Base-by-base conservation (phyloP, 192 early-diverging fungal species). In the Linnemannia schmuckeri region DNA sequence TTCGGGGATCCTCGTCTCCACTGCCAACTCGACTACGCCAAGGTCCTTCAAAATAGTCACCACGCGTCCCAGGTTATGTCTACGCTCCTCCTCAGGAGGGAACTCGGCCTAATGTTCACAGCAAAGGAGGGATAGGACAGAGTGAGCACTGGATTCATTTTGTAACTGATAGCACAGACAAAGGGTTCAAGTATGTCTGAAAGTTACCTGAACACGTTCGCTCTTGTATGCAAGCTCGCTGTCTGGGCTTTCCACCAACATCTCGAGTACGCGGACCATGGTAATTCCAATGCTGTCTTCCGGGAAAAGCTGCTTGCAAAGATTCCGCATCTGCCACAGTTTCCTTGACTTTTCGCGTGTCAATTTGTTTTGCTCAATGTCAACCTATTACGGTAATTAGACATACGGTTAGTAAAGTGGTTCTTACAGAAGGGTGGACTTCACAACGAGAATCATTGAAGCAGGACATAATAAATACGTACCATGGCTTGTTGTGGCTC, bases 251-350 rank as follows among this genome's bases (percentile, higher is more conserved):
- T 78, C 85, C 47, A 72, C 72, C 24, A 87, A 70, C 72, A 87
- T 27, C 35, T 87, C 79, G 4, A 81, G 70, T 27, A 87, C 33
- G 10, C 76, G 76, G 44, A 57, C 70, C 76, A 87, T 87, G 41
- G 85, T 87, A 20, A 61, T 61, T 1, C 85, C 85, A 38, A 87
- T 87, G 30, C 72, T 81, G 35, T 81, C 79, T 12, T 77, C 79
- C 17, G 85, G 85, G 68, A 87, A 87, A 42, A 87, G 79, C 44
- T 78, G 85, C 37, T 71, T 87, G 70, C 85, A 87, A 6, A 87
- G 76, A 68, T 76, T 87, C 40, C 79, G 49, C 79, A 87, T 74
- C 27, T 87, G 85, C 30, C 79, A 42, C 37, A 87, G n/a, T 17
- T 74, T 87, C 42, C 63, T 72, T 10, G 79, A 71, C 63, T 87